Percentiles rank a stretch among this genome's conserved stretches.
phyloP scores from a whole-genome alignment of 345 rosid species.

The Aquilaria yunnanensis region DNA sequence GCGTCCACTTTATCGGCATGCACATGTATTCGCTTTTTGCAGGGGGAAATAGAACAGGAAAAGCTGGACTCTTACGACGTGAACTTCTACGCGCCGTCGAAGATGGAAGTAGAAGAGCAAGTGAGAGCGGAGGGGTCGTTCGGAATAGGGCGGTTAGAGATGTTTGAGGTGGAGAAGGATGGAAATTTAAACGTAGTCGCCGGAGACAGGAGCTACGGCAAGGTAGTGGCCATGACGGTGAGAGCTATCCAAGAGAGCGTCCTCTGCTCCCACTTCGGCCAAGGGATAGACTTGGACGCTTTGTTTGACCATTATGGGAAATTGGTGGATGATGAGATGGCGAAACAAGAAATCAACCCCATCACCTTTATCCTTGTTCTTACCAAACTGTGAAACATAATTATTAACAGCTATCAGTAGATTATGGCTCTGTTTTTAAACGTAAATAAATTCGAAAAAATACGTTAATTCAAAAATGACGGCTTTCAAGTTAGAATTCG shows the following conservation, averaged over 20 bases:
- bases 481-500: too few species aligned
- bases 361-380: slow-evolving; percentile 57
- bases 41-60: slow-evolving; percentile 70
- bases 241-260: slow-evolving; percentile 86
- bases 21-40: background rate
- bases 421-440: too few species aligned
- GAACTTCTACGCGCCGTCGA: slow-evolving; percentile 72
- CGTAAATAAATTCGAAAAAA: too few species aligned
- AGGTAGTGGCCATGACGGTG: slow-evolving; percentile 55
- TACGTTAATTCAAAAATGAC: too few species aligned
- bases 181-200: background rate
- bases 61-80: slow-evolving; percentile 66
- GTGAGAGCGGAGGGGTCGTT: slow-evolving; percentile 59
- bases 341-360: slow-evolving; percentile 51
- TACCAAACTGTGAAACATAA: slow-evolving; percentile 19
- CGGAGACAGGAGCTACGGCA: slow-evolving; percentile 46
- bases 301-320: slow-evolving; percentile 53
- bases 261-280: slow-evolving; percentile 64
- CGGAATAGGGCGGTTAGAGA: slow-evolving; percentile 39
- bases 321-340: slow-evolving; percentile 57
- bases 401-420: too few species aligned
- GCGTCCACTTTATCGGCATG: too few species aligned
- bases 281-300: slow-evolving; percentile 42
- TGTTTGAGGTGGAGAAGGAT: slow-evolving; percentile 36
- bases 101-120: slow-evolving; percentile 56